Conservation (phyloP, 257 asterid genomes). For the Salvia miltiorrhiza region DNA sequence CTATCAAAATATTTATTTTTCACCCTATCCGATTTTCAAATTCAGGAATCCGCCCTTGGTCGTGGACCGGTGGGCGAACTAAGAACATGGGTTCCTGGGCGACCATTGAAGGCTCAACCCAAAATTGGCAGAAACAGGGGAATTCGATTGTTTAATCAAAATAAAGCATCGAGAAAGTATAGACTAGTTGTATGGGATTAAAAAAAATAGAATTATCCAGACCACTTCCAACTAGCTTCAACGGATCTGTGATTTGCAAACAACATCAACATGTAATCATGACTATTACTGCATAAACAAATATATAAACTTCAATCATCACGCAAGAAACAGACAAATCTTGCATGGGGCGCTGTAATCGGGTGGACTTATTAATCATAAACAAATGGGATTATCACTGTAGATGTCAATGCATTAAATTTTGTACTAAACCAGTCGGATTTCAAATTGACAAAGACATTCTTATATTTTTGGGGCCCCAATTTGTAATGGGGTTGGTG, state of each 20-base stretch:
- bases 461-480: conserved; percentile 14
- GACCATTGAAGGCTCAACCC: too few species aligned
- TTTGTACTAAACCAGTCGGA: conserved; percentile 4
- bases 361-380: conserved; percentile 6
- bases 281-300: not conserved
- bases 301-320: conserved; percentile 10
- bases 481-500: conserved; percentile 7
- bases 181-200: too few species aligned
- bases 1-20: too few species aligned
- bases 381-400: not conserved
- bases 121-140: too few species aligned
- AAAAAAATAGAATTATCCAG: not conserved
- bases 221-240: not conserved
- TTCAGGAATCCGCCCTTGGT: too few species aligned
- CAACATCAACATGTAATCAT: not conserved
- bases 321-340: conserved; percentile 24
- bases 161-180: too few species aligned
- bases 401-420: conserved; percentile 23
- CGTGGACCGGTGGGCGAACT: too few species aligned
- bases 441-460: conserved; percentile 25
- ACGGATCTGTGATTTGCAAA: conserved; percentile 13
- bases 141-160: too few species aligned
- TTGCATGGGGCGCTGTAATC: conserved; percentile 26
- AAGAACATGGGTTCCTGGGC: too few species aligned
- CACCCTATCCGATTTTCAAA: too few species aligned